A percentile compares a stretch with the other conserved stretches of the same genome.
Evolutionary conservation across 345 rosid species (phyloP).

Genomic region (Salix koriyanagi): DNA sequence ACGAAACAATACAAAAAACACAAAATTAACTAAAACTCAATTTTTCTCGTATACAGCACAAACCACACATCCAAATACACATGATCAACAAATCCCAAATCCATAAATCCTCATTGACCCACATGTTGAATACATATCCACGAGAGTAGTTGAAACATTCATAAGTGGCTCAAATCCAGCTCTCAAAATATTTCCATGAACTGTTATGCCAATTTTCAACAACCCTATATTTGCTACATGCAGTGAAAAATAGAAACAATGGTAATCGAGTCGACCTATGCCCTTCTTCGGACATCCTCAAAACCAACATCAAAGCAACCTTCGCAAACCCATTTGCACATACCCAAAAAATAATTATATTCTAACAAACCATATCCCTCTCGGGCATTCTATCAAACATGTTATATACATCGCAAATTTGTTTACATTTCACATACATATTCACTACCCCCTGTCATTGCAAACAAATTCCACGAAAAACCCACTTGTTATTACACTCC

Average conservation of each 20-base stretch:
- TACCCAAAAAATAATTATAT: no score
- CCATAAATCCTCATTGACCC: slow-evolving; percentile 1
- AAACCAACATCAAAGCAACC: slow-evolving; percentile 51
- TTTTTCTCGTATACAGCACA: no score
- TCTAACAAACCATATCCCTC: no score
- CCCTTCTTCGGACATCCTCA: slow-evolving; percentile 54
- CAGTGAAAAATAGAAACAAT: slow-evolving; percentile 25
- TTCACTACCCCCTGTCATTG: slow-evolving; percentile 54
- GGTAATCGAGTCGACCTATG: slow-evolving; percentile 20
- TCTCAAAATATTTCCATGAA: slow-evolving; percentile 27
- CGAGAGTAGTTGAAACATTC: slow-evolving; percentile 19
- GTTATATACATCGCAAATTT: no score
- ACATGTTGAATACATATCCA: slow-evolving; percentile 26
- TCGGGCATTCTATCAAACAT: no score
- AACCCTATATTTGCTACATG: slow-evolving; percentile 13
- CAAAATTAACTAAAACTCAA: no score
- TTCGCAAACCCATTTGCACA: no score
- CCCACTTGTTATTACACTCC: slow-evolving; percentile 60
- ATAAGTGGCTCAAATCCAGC: slow-evolving; percentile 17
- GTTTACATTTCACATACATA: no score
- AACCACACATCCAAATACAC: no score
- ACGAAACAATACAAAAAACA: no score
- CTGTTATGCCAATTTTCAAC: slow-evolving; percentile 17
- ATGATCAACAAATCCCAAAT: no score
- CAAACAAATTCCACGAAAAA: slow-evolving; percentile 48